Evolutionary conservation across 495 filamentous ascomycete species (phyloP), one percentile per base, ranked within the genome.

Genomic region (Thozetella sp.): DNA sequence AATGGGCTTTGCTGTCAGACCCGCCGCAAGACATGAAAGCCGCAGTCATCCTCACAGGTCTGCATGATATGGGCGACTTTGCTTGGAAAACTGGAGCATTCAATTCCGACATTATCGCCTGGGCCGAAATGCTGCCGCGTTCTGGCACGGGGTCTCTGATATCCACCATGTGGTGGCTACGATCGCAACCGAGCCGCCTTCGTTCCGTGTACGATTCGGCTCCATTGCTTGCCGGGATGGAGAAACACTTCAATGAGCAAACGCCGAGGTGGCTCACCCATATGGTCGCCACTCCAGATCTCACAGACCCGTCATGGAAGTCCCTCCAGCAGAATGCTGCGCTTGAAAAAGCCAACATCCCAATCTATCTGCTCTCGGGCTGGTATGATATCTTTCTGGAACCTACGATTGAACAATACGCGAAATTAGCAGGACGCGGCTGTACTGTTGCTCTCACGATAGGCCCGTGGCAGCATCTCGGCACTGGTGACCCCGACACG

Each of bases 1-100:
- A 73, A 52, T 73, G 68, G 70, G 70, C 70, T n/a, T 52, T 73
- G 15, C 62, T 73, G 6, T 51, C 52, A 15, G 55, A 71, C 30
- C 70, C 70, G 10, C 68, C 66, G 13, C 40, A 46, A 6, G 70
- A 73, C 50, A 62, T 65, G 15, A 60, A 67, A 13, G 70, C 70
- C n/a, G 63, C 70, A 22, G 60, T 67, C 1, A 69, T 71, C 20
- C 45, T 58, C 1, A 58, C 62, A 40, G 63, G 55, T 17, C 62
- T 57, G 30, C 66, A 71, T 59, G 66, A 73, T 51, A 59, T 62
- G 11, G 55, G 60, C 25, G 50, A 22, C 40, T 57, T 65, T 45
- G 48, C 56, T 17, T 73, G 70, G 70, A 62, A 54, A 0, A 71
- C 63, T 3, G 70, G 70, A 0, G 66, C 66, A 1, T 65, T 69